Conservation (phyloP, 139 green algal species). For the Diplosphaera chodatii region DNA sequence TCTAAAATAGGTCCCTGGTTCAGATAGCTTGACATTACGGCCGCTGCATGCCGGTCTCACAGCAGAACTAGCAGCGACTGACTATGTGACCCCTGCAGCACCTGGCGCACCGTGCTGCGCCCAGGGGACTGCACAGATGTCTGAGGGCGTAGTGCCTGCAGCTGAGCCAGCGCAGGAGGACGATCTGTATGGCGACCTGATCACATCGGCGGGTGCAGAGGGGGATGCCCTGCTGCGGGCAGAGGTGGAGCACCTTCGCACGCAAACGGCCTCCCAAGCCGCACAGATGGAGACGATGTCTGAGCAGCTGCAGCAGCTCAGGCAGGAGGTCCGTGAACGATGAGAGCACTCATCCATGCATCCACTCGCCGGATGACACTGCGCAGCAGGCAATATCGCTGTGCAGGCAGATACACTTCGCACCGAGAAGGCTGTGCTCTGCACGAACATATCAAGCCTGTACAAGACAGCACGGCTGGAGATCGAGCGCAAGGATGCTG, state of each 20-base stretch:
- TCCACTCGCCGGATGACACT: too few species aligned
- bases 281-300: not conserved
- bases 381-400: too few species aligned
- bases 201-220: not conserved
- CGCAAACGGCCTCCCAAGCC: conserved; percentile 3
- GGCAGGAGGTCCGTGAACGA: conserved; percentile 13
- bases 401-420: conserved; percentile 38
- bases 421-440: conserved; percentile 28
- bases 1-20: too few species aligned
- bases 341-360: too few species aligned
- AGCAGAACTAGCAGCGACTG: too few species aligned
- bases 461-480: conserved; percentile 72
- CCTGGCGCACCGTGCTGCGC: too few species aligned
- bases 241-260: conserved; percentile 14
- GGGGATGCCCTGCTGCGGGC: conserved; percentile 15
- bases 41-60: too few species aligned
- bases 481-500: conserved; percentile 46
- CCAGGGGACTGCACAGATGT: too few species aligned
- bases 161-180: not conserved
- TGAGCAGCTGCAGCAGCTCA: conserved; percentile 6
- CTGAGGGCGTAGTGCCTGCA: too few species aligned
- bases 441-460: conserved; percentile 57
- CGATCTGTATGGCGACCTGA: conserved; percentile 26
- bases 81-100: too few species aligned
- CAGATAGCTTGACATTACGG: too few species aligned